Evolutionary conservation across 2,329 filamentous ascomycete species (phyloP), one percentile per base, ranked within the genome.

Genomic region (Onygenales sp.): DNA sequence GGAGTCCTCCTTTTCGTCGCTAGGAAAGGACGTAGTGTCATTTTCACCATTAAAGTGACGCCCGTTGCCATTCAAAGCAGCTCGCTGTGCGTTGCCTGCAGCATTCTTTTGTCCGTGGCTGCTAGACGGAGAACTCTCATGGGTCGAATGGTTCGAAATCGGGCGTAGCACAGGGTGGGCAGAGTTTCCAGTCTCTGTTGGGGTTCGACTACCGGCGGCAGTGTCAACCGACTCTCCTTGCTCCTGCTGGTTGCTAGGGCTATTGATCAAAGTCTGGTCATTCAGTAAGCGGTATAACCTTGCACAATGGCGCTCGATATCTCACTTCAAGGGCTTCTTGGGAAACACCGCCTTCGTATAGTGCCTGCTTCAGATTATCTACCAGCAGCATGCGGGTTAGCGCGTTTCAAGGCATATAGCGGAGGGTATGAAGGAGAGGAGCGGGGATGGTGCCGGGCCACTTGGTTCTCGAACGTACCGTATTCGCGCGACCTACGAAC

Each of bases 331-430:
- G 67, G 17, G 74, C 76, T 47, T 79, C 74, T 17, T 63, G 61
- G 21, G 74, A 74, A 53, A 80, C 64, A 6, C 78, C 78, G 14
- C 77, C 77, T 44, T 69, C 68, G 55, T 77, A 71, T 9, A 81
- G 69, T 13, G 76, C 74, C 33, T 68, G 69, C 55, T 70, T 75
- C 51, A 81, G 68, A 42, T 72, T 68, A 55, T 71, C 76, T 77
- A 53, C 27, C 46, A 51, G 21, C 32, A 44, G 37, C 39, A 42
- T 13, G 42, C 21, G 14, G 6, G 17, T 52, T 52, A 52, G 42
- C 9, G 10, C 33, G 37, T 36, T 36, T 42, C n/a, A 46, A 21
- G 27, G 17, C 37, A 17, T 17, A 11, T 10, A 14, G 11, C 6
- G n/a, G 27, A 17, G 10, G 14, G 21, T 10, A 33, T 33, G 7